These are phyloP conservation scores for Aspergillus fumigatus DNA, from an alignment of 2,329 filamentous ascomycete genomes.

Conservation along the genomic window DNA sequence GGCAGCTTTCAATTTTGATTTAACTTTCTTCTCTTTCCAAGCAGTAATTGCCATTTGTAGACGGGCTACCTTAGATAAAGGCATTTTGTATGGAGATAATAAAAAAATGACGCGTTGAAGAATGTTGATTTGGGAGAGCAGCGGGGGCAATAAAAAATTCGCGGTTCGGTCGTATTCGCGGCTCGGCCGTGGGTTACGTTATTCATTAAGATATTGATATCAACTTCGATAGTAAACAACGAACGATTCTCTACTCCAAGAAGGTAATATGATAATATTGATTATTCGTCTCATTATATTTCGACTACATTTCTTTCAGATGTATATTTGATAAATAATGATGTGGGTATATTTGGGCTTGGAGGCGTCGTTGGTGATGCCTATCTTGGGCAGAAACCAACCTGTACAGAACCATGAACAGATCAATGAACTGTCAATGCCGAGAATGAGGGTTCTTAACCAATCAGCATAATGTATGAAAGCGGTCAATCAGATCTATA, in stretches of 20 bases:
- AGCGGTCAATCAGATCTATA: neutral
- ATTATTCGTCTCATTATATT: neutral
- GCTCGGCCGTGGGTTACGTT: no score
- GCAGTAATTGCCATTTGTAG: no score
- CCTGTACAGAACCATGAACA: neutral
- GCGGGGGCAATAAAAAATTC: no score
- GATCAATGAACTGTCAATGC: neutral
- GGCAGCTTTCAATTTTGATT: no score
- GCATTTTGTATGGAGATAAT: no score
- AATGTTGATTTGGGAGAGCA: no score
- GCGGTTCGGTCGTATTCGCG: no score
- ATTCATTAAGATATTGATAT: neutral
- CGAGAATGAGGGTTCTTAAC: neutral
- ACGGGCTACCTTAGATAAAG: no score
- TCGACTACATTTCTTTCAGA: neutral
- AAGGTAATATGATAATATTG: neutral
- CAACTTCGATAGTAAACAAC: neutral
- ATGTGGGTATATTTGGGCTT: neutral
- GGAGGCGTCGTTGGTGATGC: neutral
- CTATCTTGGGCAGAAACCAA: neutral
- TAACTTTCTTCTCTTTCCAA: no score
- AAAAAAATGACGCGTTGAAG: no score
- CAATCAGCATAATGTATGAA: neutral
- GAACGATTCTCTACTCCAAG: neutral
- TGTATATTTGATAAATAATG: neutral